Evolutionary conservation across 345 rosid species (phyloP), one percentile per base, ranked within the genome.

Genomic region (Clarkia xantiana): DNA sequence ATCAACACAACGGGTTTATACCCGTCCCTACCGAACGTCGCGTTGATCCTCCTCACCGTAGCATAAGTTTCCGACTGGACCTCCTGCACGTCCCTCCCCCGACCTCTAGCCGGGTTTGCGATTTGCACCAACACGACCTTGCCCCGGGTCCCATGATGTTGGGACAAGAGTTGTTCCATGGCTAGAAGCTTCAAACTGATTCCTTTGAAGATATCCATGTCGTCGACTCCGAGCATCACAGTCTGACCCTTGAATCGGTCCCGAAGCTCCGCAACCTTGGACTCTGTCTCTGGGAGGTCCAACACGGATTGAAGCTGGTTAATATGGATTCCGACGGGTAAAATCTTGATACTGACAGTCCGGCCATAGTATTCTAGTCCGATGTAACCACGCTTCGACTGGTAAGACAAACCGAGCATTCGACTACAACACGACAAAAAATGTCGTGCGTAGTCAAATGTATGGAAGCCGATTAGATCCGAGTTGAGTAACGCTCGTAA

Each of bases 161-260:
- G 94, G 13, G 54, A 60, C 45, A 90, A 91, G 64, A 86, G 70
- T 51, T 82, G 96, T 55, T 86, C 97, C 95, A 90, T 79, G 13
- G 97, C 97, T 75, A 90, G 63, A 41, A 90, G 91, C 44, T 88
- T 88, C 67, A 88, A 68, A 63, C 95, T 88, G 57, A 88, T 84
- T 54, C 95, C 97, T 63, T 88, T 88, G 44, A 88, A 88, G 45
- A 88, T 81, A 72, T 88, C 97, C 97, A 88, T 88, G 64, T 88
- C 97, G 64, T 88, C 97, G 0, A 88, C 97, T 43, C 97, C 94
- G 0, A 88, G 86, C 74, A 88, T 49, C 42, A 88, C 86, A 19
- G 74, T 80, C 54, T 72, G 75, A 59, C 70, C 68, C 58, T 53
- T 58, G 67, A 84, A 88, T 68, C 52, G 84, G 40, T 75, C 71